These are phyloP conservation scores for Fragaria nilgerrensis DNA, from an alignment of 306 rosid species.

Conservation along the genomic window DNA sequence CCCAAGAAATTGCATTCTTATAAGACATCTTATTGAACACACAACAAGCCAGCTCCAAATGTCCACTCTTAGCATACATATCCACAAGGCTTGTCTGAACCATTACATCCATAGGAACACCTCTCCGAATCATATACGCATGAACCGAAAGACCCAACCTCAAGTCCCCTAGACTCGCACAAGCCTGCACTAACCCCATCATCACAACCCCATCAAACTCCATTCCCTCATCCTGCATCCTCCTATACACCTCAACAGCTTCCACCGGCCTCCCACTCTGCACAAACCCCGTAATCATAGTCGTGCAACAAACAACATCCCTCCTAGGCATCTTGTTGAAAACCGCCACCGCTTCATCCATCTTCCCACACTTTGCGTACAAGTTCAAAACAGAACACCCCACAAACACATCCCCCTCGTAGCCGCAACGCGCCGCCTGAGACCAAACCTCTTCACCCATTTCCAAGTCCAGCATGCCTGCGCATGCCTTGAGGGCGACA, in stretches of 20 bases:
- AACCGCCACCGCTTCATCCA: conserved; percentile 30
- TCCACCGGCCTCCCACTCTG: conserved; percentile 38
- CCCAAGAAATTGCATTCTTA: conserved; percentile 43
- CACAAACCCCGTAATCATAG: conserved; percentile 41
- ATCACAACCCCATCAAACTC: conserved; percentile 38
- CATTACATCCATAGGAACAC: conserved; percentile 30
- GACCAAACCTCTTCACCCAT: conserved; percentile 47
- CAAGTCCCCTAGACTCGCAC: conserved; percentile 34
- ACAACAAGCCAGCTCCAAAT: conserved; percentile 30
- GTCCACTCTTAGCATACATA: conserved; percentile 39
- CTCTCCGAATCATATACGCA: conserved; percentile 36
- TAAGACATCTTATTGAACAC: conserved; percentile 36
- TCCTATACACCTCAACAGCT: conserved; percentile 36
- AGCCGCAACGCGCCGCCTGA: conserved; percentile 33
- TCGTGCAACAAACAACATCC: conserved; percentile 52
- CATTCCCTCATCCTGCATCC: conserved; percentile 38
- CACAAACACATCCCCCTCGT: conserved; percentile 39
- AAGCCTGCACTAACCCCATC: conserved; percentile 48
- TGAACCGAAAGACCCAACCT: conserved; percentile 36
- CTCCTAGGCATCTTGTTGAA: conserved; percentile 36
- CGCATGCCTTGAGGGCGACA: conserved; percentile 39
- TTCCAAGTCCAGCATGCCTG: conserved; percentile 29
- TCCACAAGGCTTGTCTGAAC: conserved; percentile 47
- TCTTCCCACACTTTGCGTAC: conserved; percentile 39
- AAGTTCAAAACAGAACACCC: conserved; percentile 42